Base-by-base conservation (phyloP, 1,284 basidiomycete genomes). In the Irpex rosettiformis region DNA sequence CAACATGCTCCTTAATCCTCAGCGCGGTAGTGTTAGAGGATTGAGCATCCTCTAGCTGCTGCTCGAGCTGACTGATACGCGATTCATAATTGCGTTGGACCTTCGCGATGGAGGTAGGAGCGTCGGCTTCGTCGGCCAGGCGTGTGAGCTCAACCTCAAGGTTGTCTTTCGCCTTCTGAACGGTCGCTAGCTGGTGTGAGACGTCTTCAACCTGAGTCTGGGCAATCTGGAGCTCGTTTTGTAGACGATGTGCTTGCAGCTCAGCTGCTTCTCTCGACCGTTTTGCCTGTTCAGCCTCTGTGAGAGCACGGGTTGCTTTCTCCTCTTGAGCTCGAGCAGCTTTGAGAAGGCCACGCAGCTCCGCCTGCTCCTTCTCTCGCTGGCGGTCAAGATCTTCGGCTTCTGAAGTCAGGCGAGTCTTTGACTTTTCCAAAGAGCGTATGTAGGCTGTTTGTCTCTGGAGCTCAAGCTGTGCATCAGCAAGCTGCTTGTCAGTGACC, bases 401-500 rank as follows among this genome's bases (percentile, higher is more conserved):
- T 70, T 98, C 96, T 25, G 83, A 83, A 10, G 86, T 81, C 43
- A 97, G 77, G 0, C 93, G 83, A 33, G 81, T 76, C 70, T 91
- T 93, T 3, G 86, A 85, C 71, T 92, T 91, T 74, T 94, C 90
- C 18, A 96, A 78, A 24, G 92, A 93, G 47, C 88, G 85, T 59
- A 94, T 92, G 66, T 94, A 92, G 2, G 82, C 79, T 0, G 77
- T 79, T 49, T 91, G 86, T 67, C 87, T 85, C 71, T 88, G 82
- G 27, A 96, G 71, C 71, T 94, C 91, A 24, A 80, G 73, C 63
- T 91, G 88, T 0, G 93, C 89, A 21, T 94, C 93, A 25, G 80
- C 83, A 5, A 98, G 84, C 71, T 98, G 94, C 25, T 91, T 85
- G 70, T 99, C 96, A 1, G 97, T 97, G 62, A 97, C 89, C 59